phyloP scores from a whole-genome alignment of 2,329 filamentous ascomycete genomes.

The Neofusicoccum ribis region DNA sequence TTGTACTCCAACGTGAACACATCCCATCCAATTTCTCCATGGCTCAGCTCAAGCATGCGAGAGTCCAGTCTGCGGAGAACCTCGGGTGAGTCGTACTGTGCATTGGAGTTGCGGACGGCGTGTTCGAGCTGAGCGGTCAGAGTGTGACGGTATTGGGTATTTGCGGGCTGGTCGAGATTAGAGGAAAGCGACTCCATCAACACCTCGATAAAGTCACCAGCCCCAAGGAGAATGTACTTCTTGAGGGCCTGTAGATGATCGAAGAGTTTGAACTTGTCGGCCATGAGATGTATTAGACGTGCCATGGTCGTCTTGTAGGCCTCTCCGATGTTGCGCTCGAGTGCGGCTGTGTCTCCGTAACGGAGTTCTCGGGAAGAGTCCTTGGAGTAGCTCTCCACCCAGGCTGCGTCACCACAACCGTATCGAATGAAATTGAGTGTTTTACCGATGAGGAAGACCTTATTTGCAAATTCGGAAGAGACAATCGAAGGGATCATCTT shows the following conservation, averaged over 20 bases:
- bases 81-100: conserved; percentile 90
- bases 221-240: conserved; percentile 89
- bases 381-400: conserved; percentile 96
- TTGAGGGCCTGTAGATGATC: conserved; percentile 90
- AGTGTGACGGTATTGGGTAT: conserved; percentile 93
- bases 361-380: conserved; percentile 85
- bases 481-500: conserved; percentile 92
- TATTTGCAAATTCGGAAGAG: conserved; percentile 88
- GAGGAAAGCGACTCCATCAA: conserved; percentile 94
- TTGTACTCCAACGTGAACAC: conserved; percentile 99
- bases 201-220: conserved; percentile 95
- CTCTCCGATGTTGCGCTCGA: conserved; percentile 92
- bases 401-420: conserved; percentile 87
- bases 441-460: conserved; percentile 96
- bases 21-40: conserved; percentile 98
- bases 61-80: conserved; percentile 89
- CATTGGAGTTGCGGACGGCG: conserved; percentile 94
- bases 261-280: conserved; percentile 90
- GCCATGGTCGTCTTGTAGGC: conserved; percentile 99
- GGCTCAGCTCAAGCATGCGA: conserved; percentile 95
- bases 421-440: conserved; percentile 97
- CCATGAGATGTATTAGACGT: conserved; percentile 89
- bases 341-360: conserved; percentile 88
- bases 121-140: conserved; percentile 97
- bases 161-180: conserved; percentile 92